Evolutionary conservation across 2,329 filamentous ascomycete species (phyloP).

Genomic region (Colletotrichum tanaceti): DNA sequence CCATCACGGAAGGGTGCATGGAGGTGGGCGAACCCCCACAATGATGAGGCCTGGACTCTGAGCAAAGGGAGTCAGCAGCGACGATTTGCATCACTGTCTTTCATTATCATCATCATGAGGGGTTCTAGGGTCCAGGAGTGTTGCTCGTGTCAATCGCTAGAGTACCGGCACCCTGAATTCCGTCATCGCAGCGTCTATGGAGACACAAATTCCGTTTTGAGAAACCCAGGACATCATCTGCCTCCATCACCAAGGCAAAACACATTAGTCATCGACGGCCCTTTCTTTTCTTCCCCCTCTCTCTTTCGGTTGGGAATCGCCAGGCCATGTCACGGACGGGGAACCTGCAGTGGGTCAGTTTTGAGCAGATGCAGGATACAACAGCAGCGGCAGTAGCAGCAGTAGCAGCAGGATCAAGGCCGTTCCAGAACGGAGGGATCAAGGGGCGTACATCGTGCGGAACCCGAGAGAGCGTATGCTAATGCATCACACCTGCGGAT

Average conservation of each 20-base stretch:
- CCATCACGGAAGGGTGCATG: constrained; percentile 37
- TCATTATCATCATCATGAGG: not conserved
- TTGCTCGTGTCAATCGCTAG: constrained; percentile 18
- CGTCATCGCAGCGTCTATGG: constrained; percentile 30
- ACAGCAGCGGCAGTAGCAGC: too few relatives aligned
- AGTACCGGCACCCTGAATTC: constrained; percentile 5
- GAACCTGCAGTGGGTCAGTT: constrained; percentile 22
- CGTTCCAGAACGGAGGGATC: not conserved
- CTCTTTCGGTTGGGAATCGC: not conserved
- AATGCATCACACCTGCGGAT: constrained; percentile 19
- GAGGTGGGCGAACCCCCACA: constrained; percentile 30
- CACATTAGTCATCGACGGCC: not conserved
- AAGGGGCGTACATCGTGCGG: not conserved
- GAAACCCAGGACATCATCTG: constrained; percentile 17
- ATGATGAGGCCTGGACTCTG: constrained; percentile 21
- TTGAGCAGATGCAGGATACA: constrained; percentile 18
- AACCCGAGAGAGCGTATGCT: constrained; percentile 10
- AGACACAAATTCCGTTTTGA: constrained; percentile 11
- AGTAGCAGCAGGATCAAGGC: constrained; percentile 8
- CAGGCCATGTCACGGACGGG: constrained; percentile 24
- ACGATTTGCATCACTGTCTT: constrained; percentile 33
- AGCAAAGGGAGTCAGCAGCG: constrained; percentile 12
- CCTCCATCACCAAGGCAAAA: constrained; percentile 24
- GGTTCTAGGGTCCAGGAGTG: not conserved
- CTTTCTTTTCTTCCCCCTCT: not conserved